phyloP scores from a whole-genome alignment of 176 grass and related monocot genomes.

The Bonia amplexicaulis region DNA sequence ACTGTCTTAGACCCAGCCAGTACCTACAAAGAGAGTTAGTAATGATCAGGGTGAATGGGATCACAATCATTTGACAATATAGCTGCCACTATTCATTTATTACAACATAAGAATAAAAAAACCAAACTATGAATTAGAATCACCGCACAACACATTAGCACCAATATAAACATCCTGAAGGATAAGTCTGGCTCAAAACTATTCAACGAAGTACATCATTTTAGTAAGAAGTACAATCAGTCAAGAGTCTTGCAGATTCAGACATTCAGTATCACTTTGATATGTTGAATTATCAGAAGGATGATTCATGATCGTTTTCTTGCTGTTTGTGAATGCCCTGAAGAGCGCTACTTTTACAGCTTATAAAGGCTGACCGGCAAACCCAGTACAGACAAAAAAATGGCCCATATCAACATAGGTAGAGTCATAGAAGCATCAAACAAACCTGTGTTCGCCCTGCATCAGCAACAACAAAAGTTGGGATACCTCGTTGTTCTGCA shows the following conservation, averaged over 20 bases:
- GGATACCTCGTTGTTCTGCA: conserved; percentile 69
- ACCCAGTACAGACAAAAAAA: background rate
- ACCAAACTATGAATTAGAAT: background rate
- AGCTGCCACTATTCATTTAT: background rate
- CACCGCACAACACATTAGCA: background rate
- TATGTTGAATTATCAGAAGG: conserved; percentile 1
- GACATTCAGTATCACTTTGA: conserved; percentile 10
- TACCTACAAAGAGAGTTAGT: conserved; percentile 48
- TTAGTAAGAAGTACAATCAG: background rate
- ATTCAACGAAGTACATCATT: background rate
- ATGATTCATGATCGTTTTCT: background rate
- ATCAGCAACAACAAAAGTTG: conserved; percentile 91
- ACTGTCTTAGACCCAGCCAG: conserved; percentile 86
- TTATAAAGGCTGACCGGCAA: background rate
- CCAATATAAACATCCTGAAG: background rate
- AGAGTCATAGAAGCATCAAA: background rate
- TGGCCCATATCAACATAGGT: background rate
- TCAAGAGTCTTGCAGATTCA: background rate
- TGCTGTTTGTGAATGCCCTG: background rate
- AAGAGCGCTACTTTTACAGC: background rate
- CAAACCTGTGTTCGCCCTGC: conserved; percentile 86
- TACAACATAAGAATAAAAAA: background rate
- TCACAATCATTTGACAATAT: conserved; percentile 1
- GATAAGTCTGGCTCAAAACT: background rate
- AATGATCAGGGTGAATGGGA: background rate